phyloP scores from a whole-genome alignment of 805 yeast species.

The Maudiozyma barnettii region DNA sequence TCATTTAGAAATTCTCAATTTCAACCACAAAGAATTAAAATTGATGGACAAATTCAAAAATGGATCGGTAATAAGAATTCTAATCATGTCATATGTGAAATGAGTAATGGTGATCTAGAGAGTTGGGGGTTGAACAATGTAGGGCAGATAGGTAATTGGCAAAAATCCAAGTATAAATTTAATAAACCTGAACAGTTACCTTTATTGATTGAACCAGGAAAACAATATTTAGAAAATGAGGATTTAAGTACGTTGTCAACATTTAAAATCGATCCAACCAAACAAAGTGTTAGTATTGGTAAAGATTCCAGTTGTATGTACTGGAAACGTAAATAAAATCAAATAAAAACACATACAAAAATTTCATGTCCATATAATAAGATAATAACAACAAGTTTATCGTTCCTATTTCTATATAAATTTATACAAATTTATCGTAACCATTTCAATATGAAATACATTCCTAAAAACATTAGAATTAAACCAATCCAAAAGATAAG shows the following conservation, averaged over 20 bases:
- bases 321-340: constrained; percentile 32
- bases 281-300: constrained; percentile 58
- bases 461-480: constrained; percentile 47
- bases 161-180: constrained; percentile 16
- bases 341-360: too few species aligned
- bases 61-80: constrained; percentile 45
- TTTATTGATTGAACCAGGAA: constrained; percentile 37
- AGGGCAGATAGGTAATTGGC: constrained; percentile 84
- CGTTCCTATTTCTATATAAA: background rate
- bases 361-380: too few species aligned
- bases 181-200: constrained; percentile 44
- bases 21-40: constrained; percentile 48
- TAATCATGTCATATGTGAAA: constrained; percentile 51
- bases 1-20: constrained; percentile 64
- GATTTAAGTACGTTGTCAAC: background rate
- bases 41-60: constrained; percentile 26
- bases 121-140: constrained; percentile 78
- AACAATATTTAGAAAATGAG: constrained; percentile 4
- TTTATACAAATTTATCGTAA: constrained; percentile 35
- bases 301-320: constrained; percentile 51
- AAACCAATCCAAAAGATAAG: constrained; percentile 76
- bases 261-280: constrained; percentile 32
- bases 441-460: constrained; percentile 57
- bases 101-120: constrained; percentile 43
- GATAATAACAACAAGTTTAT: too few species aligned